Evolutionary conservation across 1,284 basidiomycete species (phyloP).

Genomic region (Sporisorium reilianum): DNA sequence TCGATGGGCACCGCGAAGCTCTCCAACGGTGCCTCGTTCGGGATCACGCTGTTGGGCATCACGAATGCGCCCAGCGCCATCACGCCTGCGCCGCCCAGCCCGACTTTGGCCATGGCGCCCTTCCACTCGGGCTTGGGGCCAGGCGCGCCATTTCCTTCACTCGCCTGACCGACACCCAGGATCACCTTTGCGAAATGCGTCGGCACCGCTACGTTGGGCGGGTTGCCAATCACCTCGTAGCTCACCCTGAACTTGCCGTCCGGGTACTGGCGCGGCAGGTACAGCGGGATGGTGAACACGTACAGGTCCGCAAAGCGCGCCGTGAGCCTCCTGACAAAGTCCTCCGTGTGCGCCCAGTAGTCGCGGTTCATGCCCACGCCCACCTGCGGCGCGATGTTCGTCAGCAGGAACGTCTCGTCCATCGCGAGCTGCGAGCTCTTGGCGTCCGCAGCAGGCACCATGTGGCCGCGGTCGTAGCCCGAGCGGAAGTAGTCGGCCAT

Average conservation of each 20-base stretch:
- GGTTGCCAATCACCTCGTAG: slow-evolving; percentile 86
- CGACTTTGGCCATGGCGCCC: slow-evolving; percentile 20
- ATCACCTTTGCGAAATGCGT: slow-evolving; percentile 99
- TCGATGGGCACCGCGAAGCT: slow-evolving; percentile 75
- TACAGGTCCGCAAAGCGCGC: slow-evolving; percentile 90
- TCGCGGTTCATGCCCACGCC: slow-evolving; percentile 97
- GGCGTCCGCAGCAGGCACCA: slow-evolving; percentile 96
- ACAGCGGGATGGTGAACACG: slow-evolving; percentile 97
- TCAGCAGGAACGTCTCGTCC: slow-evolving; percentile 94
- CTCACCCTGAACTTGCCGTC: slow-evolving; percentile 96
- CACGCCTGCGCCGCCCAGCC: slow-evolving; percentile 16
- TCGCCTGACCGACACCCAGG: slow-evolving; percentile 72
- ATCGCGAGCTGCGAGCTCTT: slow-evolving; percentile 91
- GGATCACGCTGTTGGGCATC: slow-evolving; percentile 67
- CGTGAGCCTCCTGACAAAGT: slow-evolving; percentile 92
- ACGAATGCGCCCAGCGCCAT: slow-evolving; percentile 65
- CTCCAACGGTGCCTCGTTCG: slow-evolving; percentile 62
- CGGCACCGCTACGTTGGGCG: slow-evolving; percentile 89
- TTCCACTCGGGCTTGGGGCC: slow-evolving; percentile 37
- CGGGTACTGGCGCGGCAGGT: slow-evolving; percentile 83
- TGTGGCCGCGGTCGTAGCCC: slow-evolving; percentile 94
- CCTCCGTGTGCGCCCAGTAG: slow-evolving; percentile 79
- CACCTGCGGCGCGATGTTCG: slow-evolving; percentile 98
- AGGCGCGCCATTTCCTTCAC: slow-evolving; percentile 8
- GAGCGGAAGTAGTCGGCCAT: slow-evolving; percentile 84